phyloP scores from a whole-genome alignment of 371 early-diverging fungal genomes.

The Syncephalastrum racemosum region DNA sequence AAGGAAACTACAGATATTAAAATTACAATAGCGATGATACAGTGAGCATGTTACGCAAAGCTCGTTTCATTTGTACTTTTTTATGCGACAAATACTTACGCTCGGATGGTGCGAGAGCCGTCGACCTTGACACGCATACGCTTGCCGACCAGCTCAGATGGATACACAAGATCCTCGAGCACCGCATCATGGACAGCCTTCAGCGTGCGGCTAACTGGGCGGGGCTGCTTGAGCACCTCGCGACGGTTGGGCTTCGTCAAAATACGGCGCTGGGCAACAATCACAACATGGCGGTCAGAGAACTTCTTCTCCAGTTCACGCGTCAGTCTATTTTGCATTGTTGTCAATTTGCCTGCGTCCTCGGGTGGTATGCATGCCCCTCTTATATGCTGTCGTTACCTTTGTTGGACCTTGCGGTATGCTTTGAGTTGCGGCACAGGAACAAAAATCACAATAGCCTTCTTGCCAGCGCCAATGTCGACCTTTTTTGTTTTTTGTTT shows the following conservation, averaged over 20 bases:
- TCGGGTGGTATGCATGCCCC: background rate
- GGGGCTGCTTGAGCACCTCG: conserved; percentile 82
- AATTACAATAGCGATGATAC: background rate
- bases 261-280: conserved; percentile 91
- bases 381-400: conserved; percentile 32
- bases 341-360: background rate
- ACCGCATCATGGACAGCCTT: conserved; percentile 94
- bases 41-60: background rate
- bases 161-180: conserved; percentile 95
- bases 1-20: conserved; percentile 63
- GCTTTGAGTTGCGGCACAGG: conserved; percentile 90
- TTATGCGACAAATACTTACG: conserved; percentile 46
- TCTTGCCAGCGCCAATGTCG: conserved; percentile 90
- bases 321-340: conserved; percentile 55
- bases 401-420: conserved; percentile 91
- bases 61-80: background rate
- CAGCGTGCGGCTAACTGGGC: conserved; percentile 94
- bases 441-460: conserved; percentile 94
- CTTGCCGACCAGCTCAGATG: conserved; percentile 97
- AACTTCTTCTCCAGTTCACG: conserved; percentile 99
- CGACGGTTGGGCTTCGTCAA: conserved; percentile 87
- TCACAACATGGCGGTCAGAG: conserved; percentile 95
- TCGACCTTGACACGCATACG: conserved; percentile 93
- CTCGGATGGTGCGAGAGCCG: conserved; percentile 91
- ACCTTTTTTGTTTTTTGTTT: conserved; percentile 46